These are phyloP conservation scores for Pulveroboletus sp. DNA, from an alignment of 768 basidiomycete species.

Conservation along the genomic window DNA sequence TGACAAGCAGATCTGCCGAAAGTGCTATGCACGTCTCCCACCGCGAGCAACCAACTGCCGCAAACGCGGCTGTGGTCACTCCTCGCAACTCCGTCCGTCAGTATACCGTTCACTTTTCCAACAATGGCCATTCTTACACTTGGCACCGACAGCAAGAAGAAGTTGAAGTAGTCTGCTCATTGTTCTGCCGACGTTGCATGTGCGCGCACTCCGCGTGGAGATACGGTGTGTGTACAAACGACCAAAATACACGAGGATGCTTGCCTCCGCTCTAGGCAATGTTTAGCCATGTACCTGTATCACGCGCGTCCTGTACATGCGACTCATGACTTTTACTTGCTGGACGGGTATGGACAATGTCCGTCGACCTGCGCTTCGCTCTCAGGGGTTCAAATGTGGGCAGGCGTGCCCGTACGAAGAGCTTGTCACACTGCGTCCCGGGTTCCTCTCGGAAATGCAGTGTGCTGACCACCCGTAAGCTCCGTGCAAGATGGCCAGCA, in stretches of 20 bases:
- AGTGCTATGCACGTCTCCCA: constrained; percentile 99
- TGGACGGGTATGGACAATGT: background rate
- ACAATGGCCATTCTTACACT: background rate
- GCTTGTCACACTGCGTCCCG: too few relatives aligned
- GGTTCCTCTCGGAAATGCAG: too few relatives aligned
- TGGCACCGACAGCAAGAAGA: constrained; percentile 70
- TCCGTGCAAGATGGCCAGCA: too few relatives aligned
- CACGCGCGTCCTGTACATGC: constrained; percentile 15
- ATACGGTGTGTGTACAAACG: constrained; percentile 11
- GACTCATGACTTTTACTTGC: constrained; percentile 8
- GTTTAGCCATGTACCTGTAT: constrained; percentile 18
- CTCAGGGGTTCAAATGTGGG: background rate
- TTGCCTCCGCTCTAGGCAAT: background rate
- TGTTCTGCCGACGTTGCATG: background rate
- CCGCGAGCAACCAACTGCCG: constrained; percentile 99
- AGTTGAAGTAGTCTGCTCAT: constrained; percentile 71
- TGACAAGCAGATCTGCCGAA: constrained; percentile 99
- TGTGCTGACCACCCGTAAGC: too few relatives aligned
- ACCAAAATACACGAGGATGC: constrained; percentile 1
- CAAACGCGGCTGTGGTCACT: constrained; percentile 89
- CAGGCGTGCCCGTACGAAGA: too few relatives aligned
- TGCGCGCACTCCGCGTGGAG: constrained; percentile 4
- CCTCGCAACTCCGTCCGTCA: constrained; percentile 86
- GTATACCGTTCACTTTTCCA: constrained; percentile 29
- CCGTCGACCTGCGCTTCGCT: too few relatives aligned